These are phyloP conservation scores for Symbiotaphrina buchneri DNA, from an alignment of 495 filamentous ascomycete species.

Conservation along the genomic window DNA sequence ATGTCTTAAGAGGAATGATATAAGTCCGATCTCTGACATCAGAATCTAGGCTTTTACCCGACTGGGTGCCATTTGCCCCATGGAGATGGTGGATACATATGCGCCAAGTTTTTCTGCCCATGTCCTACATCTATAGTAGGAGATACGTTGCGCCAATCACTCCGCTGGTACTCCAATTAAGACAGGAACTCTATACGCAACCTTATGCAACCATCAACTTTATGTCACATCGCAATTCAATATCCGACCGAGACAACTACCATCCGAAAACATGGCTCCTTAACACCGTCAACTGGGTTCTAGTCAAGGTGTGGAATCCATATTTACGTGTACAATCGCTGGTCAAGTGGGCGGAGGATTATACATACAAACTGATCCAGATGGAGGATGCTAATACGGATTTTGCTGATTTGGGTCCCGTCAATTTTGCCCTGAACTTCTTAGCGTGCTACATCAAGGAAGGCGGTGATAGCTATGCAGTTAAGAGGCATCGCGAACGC, in stretches of 20 bases:
- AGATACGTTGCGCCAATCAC: slow-evolving; percentile 49
- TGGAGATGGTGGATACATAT: slow-evolving; percentile 99
- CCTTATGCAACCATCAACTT: slow-evolving; percentile 63
- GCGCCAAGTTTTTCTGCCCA: slow-evolving; percentile 75
- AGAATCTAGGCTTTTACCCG: slow-evolving; percentile 45
- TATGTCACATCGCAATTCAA: slow-evolving; percentile 55
- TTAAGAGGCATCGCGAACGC: slow-evolving; percentile 58
- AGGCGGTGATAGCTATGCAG: slow-evolving; percentile 53
- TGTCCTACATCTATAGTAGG: slow-evolving; percentile 76
- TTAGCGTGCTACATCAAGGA: slow-evolving; percentile 65
- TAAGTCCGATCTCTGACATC: background rate
- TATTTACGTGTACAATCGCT: slow-evolving; percentile 37
- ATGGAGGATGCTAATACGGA: slow-evolving; percentile 87
- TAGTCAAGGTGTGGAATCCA: slow-evolving; percentile 61
- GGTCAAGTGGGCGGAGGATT: slow-evolving; percentile 43
- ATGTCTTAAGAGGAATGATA: slow-evolving; percentile 7
- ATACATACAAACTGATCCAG: slow-evolving; percentile 53
- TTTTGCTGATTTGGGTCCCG: slow-evolving; percentile 67
- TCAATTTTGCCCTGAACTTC: slow-evolving; percentile 74
- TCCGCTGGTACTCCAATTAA: slow-evolving; percentile 43
- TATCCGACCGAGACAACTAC: slow-evolving; percentile 65
- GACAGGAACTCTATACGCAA: slow-evolving; percentile 68
- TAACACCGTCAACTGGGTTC: slow-evolving; percentile 46
- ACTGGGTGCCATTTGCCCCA: slow-evolving; percentile 85
- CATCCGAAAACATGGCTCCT: slow-evolving; percentile 77